Base-by-base conservation (phyloP, 495 filamentous ascomycete species). In the Oidiodendron maius region DNA sequence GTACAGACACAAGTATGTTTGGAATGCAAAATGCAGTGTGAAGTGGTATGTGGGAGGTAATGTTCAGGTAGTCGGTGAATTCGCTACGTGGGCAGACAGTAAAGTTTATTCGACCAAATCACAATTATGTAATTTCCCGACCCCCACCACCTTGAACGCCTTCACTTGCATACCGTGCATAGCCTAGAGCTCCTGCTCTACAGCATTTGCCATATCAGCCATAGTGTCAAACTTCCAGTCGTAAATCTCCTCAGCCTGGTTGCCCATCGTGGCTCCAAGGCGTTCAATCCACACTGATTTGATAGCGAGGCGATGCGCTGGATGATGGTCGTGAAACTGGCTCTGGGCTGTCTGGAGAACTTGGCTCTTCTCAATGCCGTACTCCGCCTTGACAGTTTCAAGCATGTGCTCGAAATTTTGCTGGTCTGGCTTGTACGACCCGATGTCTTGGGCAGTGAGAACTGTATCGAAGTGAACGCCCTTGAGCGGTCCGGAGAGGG, bases 401-500 rank as follows among this genome's bases (percentile, higher is more conserved):
- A 87, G 66, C 63, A 89, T 61, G 47, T 83, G 85, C 44, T 71
- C 64, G 53, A 91, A 94, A 53, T 89, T 89, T 23, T 50, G 50
- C 26, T 67, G 57, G 46, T 72, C 67, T 0, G 87, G 87, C 67
- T 91, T 91, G 61, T 91, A 91, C 6, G 65, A 69, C 11, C 87
- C 84, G 28, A 90, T 77, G 30, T 82, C 75, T 67, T 90, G 71
- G 4, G 87, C 87, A 11, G 86, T 89, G 60, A 82, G 79, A 15
- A 87, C 67, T 11, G 75, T 72, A 56, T 88, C 84, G 48, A 91
- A 90, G 3, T 48, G 35, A 0, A 64, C 67, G 35, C 64, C 67
- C 34, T 72, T 64, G 22, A 81, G 63, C 34, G 74, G 71, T 10
- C 71, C 71, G 0, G 52, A 61, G 0, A 78, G 64, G 3, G 81